phyloP scores from a whole-genome alignment of 2,329 filamentous ascomycete genomes.

The Pestalotiopsis fici region DNA sequence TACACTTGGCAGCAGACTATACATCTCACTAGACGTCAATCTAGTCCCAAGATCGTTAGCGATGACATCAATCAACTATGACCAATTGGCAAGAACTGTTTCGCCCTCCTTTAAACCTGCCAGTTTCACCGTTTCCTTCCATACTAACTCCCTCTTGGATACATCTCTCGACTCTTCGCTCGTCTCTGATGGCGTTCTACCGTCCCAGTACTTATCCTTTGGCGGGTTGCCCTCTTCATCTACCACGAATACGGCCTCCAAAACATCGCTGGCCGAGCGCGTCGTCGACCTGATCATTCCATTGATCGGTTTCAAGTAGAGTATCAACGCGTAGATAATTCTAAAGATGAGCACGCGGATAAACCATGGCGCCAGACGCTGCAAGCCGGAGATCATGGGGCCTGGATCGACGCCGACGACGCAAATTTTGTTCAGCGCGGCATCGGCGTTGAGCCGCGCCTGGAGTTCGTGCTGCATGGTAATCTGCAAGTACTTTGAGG shows the following conservation, averaged over 20 bases:
- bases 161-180: conserved; percentile 14
- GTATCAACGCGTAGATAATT: not conserved
- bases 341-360: not conserved
- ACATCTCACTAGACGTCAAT: too few relatives aligned
- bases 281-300: not conserved
- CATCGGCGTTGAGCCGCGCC: conserved; percentile 25
- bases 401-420: conserved; percentile 35
- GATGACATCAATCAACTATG: too few relatives aligned
- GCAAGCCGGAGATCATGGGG: conserved; percentile 23
- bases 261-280: not conserved
- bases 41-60: too few relatives aligned
- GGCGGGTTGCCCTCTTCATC: not conserved
- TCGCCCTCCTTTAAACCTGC: conserved; percentile 10
- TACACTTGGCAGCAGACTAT: too few relatives aligned
- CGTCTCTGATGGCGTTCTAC: conserved; percentile 3
- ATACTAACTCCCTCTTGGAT: conserved; percentile 15
- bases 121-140: conserved; percentile 16
- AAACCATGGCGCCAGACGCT: not conserved
- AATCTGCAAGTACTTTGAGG: conserved; percentile 30
- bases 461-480: conserved; percentile 33
- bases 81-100: conserved; percentile 7
- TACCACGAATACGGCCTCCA: not conserved
- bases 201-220: conserved; percentile 12
- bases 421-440: conserved; percentile 25
- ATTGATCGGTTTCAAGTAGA: not conserved